Conservation (phyloP, 805 yeast genomes). For the Zygosaccharomyces kombuchaensis region DNA sequence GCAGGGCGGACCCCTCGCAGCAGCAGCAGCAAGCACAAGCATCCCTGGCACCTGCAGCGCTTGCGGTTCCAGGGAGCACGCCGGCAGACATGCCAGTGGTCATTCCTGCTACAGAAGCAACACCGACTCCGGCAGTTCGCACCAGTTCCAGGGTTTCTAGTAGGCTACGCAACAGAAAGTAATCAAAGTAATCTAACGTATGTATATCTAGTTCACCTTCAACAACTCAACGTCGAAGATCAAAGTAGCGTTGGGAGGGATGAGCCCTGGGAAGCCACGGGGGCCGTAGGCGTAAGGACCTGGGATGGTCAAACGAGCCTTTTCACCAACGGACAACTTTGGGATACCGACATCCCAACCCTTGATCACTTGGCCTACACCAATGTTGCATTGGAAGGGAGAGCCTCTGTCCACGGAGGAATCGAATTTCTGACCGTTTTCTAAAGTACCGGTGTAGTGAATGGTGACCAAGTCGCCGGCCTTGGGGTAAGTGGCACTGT, state of each 20-base stretch:
- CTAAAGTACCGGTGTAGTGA: constrained; percentile 93
- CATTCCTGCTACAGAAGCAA: constrained; percentile 5
- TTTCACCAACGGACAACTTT: constrained; percentile 85
- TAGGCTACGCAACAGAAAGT: constrained; percentile 29
- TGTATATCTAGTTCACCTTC: constrained; percentile 37
- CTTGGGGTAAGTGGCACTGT: constrained; percentile 82
- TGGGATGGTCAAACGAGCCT: constrained; percentile 88
- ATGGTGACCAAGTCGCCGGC: constrained; percentile 85
- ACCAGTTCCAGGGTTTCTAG: constrained; percentile 28
- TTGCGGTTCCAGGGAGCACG: neutral
- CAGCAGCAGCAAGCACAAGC: constrained; percentile 1
- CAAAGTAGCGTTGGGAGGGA: constrained; percentile 95
- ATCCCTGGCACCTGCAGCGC: neutral
- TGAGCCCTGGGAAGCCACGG: constrained; percentile 94
- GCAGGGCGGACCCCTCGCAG: constrained; percentile 8
- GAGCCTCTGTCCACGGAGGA: constrained; percentile 92
- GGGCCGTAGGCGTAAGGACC: constrained; percentile 91
- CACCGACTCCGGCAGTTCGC: constrained; percentile 8
- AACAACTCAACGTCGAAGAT: constrained; percentile 75
- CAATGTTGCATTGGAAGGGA: constrained; percentile 91
- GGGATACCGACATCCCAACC: constrained; percentile 98
- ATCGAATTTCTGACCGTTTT: constrained; percentile 93
- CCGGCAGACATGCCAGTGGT: constrained; percentile 1
- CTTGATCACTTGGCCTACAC: constrained; percentile 93
- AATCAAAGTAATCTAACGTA: constrained; percentile 5